Base-by-base conservation (phyloP, 2,329 filamentous ascomycete genomes). In the Hymenoscyphus fraxineus region DNA sequence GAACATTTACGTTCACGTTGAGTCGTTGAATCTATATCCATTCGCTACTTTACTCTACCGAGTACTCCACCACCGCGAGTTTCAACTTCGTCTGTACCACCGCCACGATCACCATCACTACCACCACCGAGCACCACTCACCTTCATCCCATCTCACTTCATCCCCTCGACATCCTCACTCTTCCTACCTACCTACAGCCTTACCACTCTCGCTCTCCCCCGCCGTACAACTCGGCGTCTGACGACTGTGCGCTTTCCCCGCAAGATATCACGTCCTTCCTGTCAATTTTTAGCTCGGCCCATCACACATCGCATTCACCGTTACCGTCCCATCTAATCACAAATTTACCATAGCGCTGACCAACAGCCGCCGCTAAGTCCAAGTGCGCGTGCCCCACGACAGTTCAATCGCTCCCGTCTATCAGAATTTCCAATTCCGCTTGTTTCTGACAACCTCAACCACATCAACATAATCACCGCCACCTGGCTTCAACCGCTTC, bases 311-410 rank as follows among this genome's bases (percentile, higher is more conserved):
- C 38, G 39, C 32, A 59, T 64, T 58, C 51, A n/a, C n/a, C n/a
- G n/a, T n/a, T n/a, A 27, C 58, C 38, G 44, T 63, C 41, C 61
- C 27, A 39, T 61, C 58, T 58, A 1, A n/a, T n/a, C n/a, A n/a
- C n/a, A n/a, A n/a, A n/a, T n/a, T 10, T 16, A 4, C 12, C 12
- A 40, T 41, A 63, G 65, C 64, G 69, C 64, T 66, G 63, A 68
- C 65, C 61, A 66, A 66, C 62, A 39, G 32, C 40, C 39, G 61
- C 58, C 57, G 56, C 61, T 59, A 61, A 60, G 51, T 64, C 60
- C 39, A 66, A 62, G 62, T 63, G 62, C 67, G 67, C 62, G 47
- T 65, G 38, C 55, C 61, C 44, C 62, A 59, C 55, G 51, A 59
- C 54, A 19, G 47, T 54, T 41, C 60, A 35, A 7, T 35, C n/a